These are phyloP conservation scores for Aureobasidium sp. DNA, from an alignment of 2,329 filamentous ascomycete genomes.

Conservation along the genomic window DNA sequence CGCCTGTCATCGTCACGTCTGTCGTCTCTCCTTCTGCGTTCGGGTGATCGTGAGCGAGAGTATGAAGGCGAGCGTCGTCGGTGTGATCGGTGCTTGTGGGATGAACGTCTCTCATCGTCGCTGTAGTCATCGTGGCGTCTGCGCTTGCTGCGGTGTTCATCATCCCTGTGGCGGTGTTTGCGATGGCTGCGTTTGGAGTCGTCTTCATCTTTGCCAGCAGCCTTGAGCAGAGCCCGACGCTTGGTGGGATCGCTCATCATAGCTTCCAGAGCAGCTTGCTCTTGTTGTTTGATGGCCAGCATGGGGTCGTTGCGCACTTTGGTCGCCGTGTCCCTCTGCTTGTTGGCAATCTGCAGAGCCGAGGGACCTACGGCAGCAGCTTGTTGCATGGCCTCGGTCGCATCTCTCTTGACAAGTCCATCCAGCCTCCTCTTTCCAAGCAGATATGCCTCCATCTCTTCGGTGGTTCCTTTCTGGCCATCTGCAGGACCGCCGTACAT, in stretches of 20 bases:
- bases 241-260: conserved; percentile 73
- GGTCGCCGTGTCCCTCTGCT: conserved; percentile 67
- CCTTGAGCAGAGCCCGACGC: conserved; percentile 58
- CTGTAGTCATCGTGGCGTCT: conserved; percentile 25
- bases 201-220: conserved; percentile 28
- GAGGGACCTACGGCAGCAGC: conserved; percentile 41
- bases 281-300: conserved; percentile 85
- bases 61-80: conserved; percentile 30
- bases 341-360: conserved; percentile 62
- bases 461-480: conserved; percentile 66
- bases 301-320: conserved; percentile 91
- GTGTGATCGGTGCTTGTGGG: conserved; percentile 28
- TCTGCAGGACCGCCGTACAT: conserved; percentile 88
- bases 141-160: conserved; percentile 27
- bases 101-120: conserved; percentile 28
- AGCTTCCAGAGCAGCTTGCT: conserved; percentile 47
- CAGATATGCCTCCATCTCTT: conserved; percentile 90
- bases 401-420: conserved; percentile 72
- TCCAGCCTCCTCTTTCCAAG: conserved; percentile 91
- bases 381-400: conserved; percentile 62
- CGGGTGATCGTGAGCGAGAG: conserved; percentile 29
- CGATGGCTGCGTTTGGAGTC: conserved; percentile 25
- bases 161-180: conserved; percentile 26
- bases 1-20: not conserved
- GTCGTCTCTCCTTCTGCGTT: conserved; percentile 18